These are phyloP conservation scores for Carex pumila DNA, from an alignment of 176 grass and related monocot species.

Conservation along the genomic window DNA sequence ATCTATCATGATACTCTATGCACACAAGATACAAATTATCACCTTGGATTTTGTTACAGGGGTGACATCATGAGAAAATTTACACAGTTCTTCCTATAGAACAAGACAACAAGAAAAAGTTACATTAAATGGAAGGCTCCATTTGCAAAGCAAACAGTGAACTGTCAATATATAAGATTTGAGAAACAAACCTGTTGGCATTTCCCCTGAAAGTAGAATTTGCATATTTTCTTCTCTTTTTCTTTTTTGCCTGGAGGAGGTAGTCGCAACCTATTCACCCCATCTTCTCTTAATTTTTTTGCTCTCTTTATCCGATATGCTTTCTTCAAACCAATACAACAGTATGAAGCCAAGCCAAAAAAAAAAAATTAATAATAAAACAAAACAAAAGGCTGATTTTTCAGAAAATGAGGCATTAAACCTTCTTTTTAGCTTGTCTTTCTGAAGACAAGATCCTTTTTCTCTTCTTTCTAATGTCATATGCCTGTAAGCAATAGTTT, in stretches of 20 bases:
- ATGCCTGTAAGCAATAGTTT: constrained; percentile 37
- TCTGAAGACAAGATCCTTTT: constrained; percentile 38
- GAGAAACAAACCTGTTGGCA: constrained; percentile 55
- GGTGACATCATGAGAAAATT: constrained; percentile 79
- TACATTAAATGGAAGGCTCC: background rate
- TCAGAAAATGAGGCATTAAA: constrained; percentile 18
- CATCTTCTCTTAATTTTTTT: constrained; percentile 53
- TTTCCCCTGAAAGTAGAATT: constrained; percentile 65
- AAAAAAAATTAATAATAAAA: constrained; percentile 9
- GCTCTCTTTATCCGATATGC: constrained; percentile 70
- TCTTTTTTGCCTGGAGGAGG: constrained; percentile 47
- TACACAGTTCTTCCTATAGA: constrained; percentile 60
- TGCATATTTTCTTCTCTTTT: constrained; percentile 56
- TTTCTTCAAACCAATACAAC: constrained; percentile 55
- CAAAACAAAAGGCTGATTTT: background rate
- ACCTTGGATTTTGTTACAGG: constrained; percentile 94
- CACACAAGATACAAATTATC: background rate
- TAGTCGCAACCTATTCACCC: constrained; percentile 69
- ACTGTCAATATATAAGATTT: background rate
- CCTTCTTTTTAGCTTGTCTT: constrained; percentile 81
- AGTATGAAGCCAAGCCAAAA: constrained; percentile 18
- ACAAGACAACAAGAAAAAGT: constrained; percentile 27
- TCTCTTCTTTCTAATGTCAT: constrained; percentile 45
- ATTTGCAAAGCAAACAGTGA: background rate
- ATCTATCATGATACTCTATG: background rate